phyloP scores from a whole-genome alignment of 2,329 filamentous ascomycete genomes.

The Penicillium griseofulvum region DNA sequence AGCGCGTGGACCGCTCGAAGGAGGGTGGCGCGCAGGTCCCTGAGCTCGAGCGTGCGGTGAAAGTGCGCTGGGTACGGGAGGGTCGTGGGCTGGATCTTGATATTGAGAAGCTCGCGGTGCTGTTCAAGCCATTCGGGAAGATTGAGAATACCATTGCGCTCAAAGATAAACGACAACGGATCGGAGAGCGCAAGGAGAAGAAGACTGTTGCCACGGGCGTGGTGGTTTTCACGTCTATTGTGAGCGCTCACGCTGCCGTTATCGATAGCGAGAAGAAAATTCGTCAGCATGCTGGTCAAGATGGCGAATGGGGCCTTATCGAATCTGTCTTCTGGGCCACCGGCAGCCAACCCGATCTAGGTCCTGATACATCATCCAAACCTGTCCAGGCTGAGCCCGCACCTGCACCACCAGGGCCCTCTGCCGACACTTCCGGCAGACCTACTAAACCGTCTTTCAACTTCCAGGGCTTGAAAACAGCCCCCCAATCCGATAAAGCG shows the following conservation, averaged over 20 bases:
- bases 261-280: slow-evolving; percentile 47
- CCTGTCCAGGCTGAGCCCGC: slow-evolving; percentile 21
- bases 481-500: slow-evolving; percentile 30
- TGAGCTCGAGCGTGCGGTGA: slow-evolving; percentile 58
- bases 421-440: slow-evolving; percentile 7
- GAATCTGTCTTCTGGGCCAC: slow-evolving; percentile 57
- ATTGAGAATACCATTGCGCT: slow-evolving; percentile 56
- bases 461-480: slow-evolving; percentile 35
- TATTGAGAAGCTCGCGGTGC: slow-evolving; percentile 44
- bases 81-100: slow-evolving; percentile 48
- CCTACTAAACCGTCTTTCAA: slow-evolving; percentile 31
- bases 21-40: slow-evolving; percentile 45
- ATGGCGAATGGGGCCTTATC: slow-evolving; percentile 48
- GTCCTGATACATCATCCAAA: slow-evolving; percentile 13
- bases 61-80: slow-evolving; percentile 55
- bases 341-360: slow-evolving; percentile 52
- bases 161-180: slow-evolving; percentile 55
- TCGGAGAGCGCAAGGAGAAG: slow-evolving; percentile 52
- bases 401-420: not conserved
- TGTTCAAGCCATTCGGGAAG: slow-evolving; percentile 57
- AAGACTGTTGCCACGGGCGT: slow-evolving; percentile 53
- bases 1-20: slow-evolving; percentile 35
- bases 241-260: slow-evolving; percentile 58
- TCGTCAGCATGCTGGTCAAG: slow-evolving; percentile 22
- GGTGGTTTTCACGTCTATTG: slow-evolving; percentile 57